phyloP scores from a whole-genome alignment of 345 rosid genomes.

The Kandelia obovata region DNA sequence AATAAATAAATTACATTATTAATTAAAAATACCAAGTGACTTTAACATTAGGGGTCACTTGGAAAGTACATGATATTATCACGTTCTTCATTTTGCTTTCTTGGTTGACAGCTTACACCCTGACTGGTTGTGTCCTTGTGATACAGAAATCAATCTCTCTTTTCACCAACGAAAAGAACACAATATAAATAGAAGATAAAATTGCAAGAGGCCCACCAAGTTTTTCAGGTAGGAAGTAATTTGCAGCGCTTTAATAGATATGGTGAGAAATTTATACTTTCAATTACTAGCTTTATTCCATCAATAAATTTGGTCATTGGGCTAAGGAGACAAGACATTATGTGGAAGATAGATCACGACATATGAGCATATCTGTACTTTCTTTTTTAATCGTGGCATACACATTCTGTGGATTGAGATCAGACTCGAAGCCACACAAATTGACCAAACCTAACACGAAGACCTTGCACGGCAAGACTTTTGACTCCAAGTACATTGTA shows the following conservation, averaged over 20 bases:
- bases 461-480: slow-evolving; percentile 4
- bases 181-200: no score
- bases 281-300: background rate
- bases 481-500: slow-evolving; percentile 13
- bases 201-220: no score
- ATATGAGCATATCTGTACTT: slow-evolving; percentile 14
- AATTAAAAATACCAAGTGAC: no score
- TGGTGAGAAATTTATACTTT: background rate
- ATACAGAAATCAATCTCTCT: no score
- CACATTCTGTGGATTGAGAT: slow-evolving; percentile 2
- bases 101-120: no score
- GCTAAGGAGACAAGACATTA: slow-evolving; percentile 16
- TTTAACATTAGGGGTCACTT: no score
- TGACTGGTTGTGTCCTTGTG: no score
- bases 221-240: no score
- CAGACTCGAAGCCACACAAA: background rate
- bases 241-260: background rate
- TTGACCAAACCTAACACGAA: slow-evolving; percentile 13
- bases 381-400: slow-evolving; percentile 15
- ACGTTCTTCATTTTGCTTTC: no score
- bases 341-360: slow-evolving; percentile 9
- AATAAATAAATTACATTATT: no score
- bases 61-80: no score
- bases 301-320: background rate
- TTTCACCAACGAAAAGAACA: no score